These are phyloP conservation scores for Debaryomyces maramus DNA, from an alignment of 805 yeast species.

Conservation along the genomic window DNA sequence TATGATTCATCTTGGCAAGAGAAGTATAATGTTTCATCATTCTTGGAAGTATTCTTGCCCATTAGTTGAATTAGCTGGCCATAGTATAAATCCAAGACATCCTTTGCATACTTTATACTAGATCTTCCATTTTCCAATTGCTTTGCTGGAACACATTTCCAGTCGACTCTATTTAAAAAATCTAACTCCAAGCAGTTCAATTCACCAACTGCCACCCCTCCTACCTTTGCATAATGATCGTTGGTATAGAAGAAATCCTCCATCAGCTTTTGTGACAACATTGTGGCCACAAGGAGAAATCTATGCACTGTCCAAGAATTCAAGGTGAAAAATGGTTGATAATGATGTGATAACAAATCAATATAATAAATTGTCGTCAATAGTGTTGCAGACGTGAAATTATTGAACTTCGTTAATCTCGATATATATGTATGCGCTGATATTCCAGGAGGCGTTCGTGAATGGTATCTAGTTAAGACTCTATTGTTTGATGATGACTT, in stretches of 20 bases:
- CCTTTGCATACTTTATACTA: conserved; percentile 33
- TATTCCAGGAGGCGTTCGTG: conserved; percentile 88
- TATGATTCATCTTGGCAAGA: conserved; percentile 5
- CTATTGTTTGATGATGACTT: conserved; percentile 17
- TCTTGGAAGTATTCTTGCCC: conserved; percentile 31
- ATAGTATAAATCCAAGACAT: conserved; percentile 41
- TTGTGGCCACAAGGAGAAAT: conserved; percentile 84
- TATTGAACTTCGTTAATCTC: conserved; percentile 79
- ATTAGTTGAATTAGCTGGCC: conserved; percentile 39
- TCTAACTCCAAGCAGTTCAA: conserved; percentile 86
- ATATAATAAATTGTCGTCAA: conserved; percentile 86
- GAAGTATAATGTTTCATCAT: conserved; percentile 13
- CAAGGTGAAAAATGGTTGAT: conserved; percentile 71
- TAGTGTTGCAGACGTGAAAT: conserved; percentile 79
- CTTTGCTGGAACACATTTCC: conserved; percentile 50
- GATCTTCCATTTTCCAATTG: conserved; percentile 21
- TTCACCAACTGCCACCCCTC: conserved; percentile 84
- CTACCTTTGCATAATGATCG: conserved; percentile 91
- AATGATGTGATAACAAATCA: conserved; percentile 77
- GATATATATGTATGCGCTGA: conserved; percentile 75
- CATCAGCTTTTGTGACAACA: conserved; percentile 85
- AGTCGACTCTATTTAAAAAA: conserved; percentile 75
- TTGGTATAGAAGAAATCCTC: conserved; percentile 95
- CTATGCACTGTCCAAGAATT: conserved; percentile 94
- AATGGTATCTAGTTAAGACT: conserved; percentile 82